Conservation (phyloP, 495 filamentous ascomycete genomes). For the Barbatosphaeria neglecta region DNA sequence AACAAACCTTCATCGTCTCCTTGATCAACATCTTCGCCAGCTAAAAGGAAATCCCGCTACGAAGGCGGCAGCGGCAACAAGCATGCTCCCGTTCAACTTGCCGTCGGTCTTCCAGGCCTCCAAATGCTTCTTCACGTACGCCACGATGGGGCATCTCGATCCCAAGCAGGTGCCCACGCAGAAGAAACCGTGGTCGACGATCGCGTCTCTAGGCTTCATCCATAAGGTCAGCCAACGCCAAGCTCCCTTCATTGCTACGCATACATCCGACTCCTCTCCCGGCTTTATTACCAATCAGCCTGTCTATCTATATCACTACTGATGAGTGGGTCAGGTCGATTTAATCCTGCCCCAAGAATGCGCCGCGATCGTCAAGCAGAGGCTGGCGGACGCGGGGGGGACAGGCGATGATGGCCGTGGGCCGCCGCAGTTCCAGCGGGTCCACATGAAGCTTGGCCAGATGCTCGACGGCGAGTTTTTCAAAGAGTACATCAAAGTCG, state of each 20-base stretch:
- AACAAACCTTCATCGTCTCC: neutral
- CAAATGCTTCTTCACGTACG: conserved; percentile 68
- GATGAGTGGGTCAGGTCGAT: conserved; percentile 45
- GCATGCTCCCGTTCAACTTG: conserved; percentile 48
- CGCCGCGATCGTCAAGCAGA: conserved; percentile 43
- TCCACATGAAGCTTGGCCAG: conserved; percentile 62
- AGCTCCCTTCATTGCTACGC: no score
- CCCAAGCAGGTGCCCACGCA: conserved; percentile 58
- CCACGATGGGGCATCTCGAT: conserved; percentile 53
- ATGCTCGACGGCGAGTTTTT: conserved; percentile 73
- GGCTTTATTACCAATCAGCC: no score
- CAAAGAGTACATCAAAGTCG: conserved; percentile 73
- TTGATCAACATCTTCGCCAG: neutral
- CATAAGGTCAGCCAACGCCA: no score
- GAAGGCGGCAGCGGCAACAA: neutral
- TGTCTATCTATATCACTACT: conserved; percentile 3
- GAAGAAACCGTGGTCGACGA: conserved; percentile 59
- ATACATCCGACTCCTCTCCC: no score
- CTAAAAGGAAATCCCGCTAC: neutral
- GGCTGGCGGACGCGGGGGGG: conserved; percentile 38
- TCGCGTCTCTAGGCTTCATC: conserved; percentile 58
- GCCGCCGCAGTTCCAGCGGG: conserved; percentile 47
- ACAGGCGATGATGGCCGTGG: no score
- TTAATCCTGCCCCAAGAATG: conserved; percentile 61
- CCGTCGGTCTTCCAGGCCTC: conserved; percentile 44